Percentiles rank a stretch among this genome's conserved stretches.
Conservation (phyloP, 768 basidiomycete genomes). For the Phylloporus rhodoxanthus region DNA sequence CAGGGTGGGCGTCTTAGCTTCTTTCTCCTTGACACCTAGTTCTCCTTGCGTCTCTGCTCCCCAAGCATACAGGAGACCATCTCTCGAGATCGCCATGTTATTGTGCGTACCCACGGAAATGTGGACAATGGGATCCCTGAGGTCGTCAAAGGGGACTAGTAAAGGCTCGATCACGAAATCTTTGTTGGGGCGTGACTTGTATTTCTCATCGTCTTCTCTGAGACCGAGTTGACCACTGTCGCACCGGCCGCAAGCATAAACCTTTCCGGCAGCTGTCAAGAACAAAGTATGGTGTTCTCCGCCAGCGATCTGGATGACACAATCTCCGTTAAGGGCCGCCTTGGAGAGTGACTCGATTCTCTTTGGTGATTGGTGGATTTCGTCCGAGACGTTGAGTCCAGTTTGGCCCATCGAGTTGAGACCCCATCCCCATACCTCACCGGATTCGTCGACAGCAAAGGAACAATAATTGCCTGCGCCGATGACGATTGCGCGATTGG, state of each 20-base stretch:
- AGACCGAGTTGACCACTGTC: slow-evolving; percentile 83
- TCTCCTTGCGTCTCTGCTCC: slow-evolving; percentile 76
- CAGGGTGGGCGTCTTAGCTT: slow-evolving; percentile 56
- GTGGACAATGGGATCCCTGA: slow-evolving; percentile 56
- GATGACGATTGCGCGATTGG: slow-evolving; percentile 58
- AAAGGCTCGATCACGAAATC: slow-evolving; percentile 65
- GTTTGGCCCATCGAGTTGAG: slow-evolving; percentile 85
- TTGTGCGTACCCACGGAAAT: slow-evolving; percentile 68
- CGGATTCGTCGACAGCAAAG: slow-evolving; percentile 81
- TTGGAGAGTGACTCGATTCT: slow-evolving; percentile 62
- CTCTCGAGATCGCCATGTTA: slow-evolving; percentile 62
- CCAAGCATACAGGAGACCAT: slow-evolving; percentile 70
- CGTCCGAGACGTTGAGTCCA: slow-evolving; percentile 48
- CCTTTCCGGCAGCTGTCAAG: slow-evolving; percentile 73
- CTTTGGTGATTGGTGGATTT: slow-evolving; percentile 58
- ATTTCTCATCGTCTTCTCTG: slow-evolving; percentile 58
- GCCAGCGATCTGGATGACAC: slow-evolving; percentile 67
- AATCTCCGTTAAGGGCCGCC: slow-evolving; percentile 51
- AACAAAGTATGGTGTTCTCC: slow-evolving; percentile 92
- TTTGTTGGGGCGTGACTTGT: slow-evolving; percentile 45
- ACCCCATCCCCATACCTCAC: slow-evolving; percentile 94
- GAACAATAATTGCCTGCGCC: slow-evolving; percentile 84
- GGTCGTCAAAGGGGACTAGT: slow-evolving; percentile 57
- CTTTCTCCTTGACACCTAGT: slow-evolving; percentile 57
- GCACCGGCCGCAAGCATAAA: slow-evolving; percentile 81